Evolutionary conservation across 2,329 filamentous ascomycete species (phyloP).

Genomic region (Calonectria pseudoreteaudii): DNA sequence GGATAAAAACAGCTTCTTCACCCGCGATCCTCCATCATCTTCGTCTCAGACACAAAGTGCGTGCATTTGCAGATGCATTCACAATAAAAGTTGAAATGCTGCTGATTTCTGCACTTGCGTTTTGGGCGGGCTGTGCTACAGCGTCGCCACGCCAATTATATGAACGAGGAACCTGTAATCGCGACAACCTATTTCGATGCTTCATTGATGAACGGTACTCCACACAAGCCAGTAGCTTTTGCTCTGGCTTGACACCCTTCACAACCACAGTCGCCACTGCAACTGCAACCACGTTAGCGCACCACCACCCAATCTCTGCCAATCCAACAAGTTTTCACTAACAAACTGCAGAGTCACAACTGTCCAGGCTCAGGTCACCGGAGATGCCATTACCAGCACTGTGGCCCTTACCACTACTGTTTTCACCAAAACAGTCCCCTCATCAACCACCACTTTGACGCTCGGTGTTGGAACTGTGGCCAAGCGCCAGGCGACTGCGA

Average conservation of each 20-base stretch:
- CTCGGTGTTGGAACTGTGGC: neutral
- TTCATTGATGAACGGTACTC: conserved; percentile 36
- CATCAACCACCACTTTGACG: conserved; percentile 34
- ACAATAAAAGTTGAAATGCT: conserved; percentile 15
- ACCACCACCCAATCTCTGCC: neutral
- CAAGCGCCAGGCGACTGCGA: conserved; percentile 19
- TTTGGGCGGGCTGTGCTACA: conserved; percentile 11
- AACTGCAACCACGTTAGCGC: conserved; percentile 28
- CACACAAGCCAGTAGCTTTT: conserved; percentile 33
- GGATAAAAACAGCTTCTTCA: neutral
- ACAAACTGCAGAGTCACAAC: conserved; percentile 28
- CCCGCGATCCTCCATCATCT: too few species aligned
- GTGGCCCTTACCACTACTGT: conserved; percentile 31
- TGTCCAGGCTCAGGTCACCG: conserved; percentile 21
- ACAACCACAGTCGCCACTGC: conserved; percentile 30
- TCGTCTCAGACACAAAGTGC: neutral
- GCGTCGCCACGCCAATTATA: conserved; percentile 21
- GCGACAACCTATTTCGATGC: conserved; percentile 38
- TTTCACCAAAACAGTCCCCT: conserved; percentile 36
- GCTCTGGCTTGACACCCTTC: conserved; percentile 30
- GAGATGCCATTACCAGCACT: conserved; percentile 11
- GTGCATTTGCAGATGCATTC: neutral
- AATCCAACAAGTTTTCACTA: neutral
- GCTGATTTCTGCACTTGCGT: conserved; percentile 14
- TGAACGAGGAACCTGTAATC: conserved; percentile 32